These are phyloP conservation scores for Neurospora sp. DNA, from an alignment of 495 filamentous ascomycete genomes.

Conservation along the genomic window DNA sequence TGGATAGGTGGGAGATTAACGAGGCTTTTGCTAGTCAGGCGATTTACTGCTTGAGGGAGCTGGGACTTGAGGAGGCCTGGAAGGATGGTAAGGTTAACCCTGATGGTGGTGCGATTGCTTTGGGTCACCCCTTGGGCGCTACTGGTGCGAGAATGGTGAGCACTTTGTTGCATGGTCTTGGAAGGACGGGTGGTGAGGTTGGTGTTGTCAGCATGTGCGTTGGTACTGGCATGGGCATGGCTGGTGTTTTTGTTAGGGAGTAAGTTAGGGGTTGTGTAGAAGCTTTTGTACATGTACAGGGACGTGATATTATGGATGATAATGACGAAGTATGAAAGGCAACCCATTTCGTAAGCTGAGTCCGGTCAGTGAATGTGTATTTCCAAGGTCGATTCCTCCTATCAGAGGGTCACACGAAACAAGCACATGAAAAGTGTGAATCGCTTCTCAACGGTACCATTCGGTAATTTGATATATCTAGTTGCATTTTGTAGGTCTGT, in stretches of 20 bases:
- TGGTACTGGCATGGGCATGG: conserved; percentile 90
- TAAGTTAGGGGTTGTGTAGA: conserved; percentile 25
- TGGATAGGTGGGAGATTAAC: conserved; percentile 92
- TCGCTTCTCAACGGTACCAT: background rate
- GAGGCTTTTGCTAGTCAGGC: conserved; percentile 91
- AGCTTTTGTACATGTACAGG: background rate
- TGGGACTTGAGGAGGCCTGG: conserved; percentile 55
- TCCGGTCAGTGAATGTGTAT: background rate
- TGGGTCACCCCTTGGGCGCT: conserved; percentile 88
- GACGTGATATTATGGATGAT: background rate
- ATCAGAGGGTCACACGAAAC: background rate
- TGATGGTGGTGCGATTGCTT: conserved; percentile 85
- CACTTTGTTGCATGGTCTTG: conserved; percentile 59
- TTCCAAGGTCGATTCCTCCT: background rate
- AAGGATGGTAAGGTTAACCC: conserved; percentile 68
- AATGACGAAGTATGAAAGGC: background rate
- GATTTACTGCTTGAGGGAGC: conserved; percentile 64
- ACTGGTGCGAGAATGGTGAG: conserved; percentile 77
- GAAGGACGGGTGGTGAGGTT: conserved; percentile 48
- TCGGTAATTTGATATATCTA: background rate
- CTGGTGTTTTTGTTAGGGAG: conserved; percentile 74
- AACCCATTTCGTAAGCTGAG: background rate
- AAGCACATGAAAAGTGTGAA: background rate
- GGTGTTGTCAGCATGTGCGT: conserved; percentile 83
- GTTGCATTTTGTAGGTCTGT: background rate